Percentiles rank a stretch among this genome's conserved stretches.
Conservation (phyloP, 768 basidiomycete genomes). For the Naganishia vishniacii region DNA sequence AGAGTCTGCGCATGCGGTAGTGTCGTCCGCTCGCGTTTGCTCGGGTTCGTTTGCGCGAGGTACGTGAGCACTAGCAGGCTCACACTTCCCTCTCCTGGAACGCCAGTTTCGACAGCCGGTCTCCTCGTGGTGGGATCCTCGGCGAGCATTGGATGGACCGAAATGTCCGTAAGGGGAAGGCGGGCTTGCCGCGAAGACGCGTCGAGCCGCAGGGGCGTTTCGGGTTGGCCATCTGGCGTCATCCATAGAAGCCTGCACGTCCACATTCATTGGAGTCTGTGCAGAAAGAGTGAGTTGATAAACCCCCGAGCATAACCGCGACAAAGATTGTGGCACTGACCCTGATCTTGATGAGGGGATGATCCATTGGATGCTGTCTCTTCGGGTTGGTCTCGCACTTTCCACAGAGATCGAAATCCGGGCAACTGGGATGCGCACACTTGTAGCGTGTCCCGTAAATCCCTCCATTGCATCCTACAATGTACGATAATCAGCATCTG, state of each 20-base stretch:
- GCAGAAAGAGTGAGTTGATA: neutral
- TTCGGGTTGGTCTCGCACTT: constrained; percentile 43
- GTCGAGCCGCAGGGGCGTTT: neutral
- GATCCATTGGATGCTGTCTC: constrained; percentile 37
- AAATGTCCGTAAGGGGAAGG: neutral
- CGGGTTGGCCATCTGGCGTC: neutral
- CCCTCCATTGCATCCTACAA: constrained; percentile 35
- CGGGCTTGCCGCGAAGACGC: neutral
- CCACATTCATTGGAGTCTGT: constrained; percentile 20
- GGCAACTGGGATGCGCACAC: constrained; percentile 47
- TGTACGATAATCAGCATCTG: neutral
- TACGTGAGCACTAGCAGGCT: neutral
- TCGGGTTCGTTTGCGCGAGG: neutral
- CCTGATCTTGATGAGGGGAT: constrained; percentile 48
- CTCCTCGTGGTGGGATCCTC: neutral
- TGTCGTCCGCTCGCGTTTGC: neutral
- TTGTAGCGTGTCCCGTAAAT: constrained; percentile 44
- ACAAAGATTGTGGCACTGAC: neutral
- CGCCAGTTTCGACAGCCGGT: neutral
- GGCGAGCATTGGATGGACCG: neutral
- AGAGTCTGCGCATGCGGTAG: no score
- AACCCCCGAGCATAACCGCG: constrained; percentile 18
- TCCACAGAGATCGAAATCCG: constrained; percentile 49
- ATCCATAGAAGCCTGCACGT: constrained; percentile 16
- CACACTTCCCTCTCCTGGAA: neutral